These are phyloP conservation scores for Salix exigua DNA, from an alignment of 345 rosid species.

Conservation along the genomic window DNA sequence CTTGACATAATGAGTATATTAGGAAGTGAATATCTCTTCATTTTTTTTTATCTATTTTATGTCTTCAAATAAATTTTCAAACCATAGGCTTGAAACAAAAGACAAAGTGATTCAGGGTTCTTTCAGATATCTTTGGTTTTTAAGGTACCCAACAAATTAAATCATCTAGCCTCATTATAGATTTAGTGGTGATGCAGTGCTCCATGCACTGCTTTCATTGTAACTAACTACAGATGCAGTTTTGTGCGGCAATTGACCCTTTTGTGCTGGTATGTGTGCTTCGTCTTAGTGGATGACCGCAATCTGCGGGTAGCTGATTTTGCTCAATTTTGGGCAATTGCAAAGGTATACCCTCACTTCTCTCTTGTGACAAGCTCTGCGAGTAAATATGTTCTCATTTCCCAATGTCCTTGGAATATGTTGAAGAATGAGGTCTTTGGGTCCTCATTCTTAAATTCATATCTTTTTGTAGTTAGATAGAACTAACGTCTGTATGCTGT, in stretches of 20 bases:
- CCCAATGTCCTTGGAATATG: constrained; percentile 31
- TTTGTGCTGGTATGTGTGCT: constrained; percentile 94
- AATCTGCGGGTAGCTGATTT: constrained; percentile 99
- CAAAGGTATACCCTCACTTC: constrained; percentile 92
- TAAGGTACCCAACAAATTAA: constrained; percentile 35
- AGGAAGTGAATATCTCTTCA: constrained; percentile 13
- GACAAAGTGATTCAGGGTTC: constrained; percentile 19
- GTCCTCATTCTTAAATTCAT: constrained; percentile 22
- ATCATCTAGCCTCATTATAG: constrained; percentile 53
- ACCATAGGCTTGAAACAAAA: constrained; percentile 28
- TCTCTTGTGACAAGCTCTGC: constrained; percentile 45
- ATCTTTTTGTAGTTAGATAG: constrained; percentile 19
- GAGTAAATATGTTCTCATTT: constrained; percentile 32
- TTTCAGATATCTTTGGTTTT: constrained; percentile 21
- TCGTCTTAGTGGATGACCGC: constrained; percentile 99
- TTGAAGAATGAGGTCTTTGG: constrained; percentile 30
- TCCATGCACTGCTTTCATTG: constrained; percentile 70
- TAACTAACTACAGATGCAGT: constrained; percentile 97
- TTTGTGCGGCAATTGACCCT: constrained; percentile 96
- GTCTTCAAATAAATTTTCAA: constrained; percentile 14
- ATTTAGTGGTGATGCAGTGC: constrained; percentile 79
- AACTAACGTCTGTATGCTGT: constrained; percentile 7
- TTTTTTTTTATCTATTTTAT: neutral
- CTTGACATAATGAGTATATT: constrained; percentile 26
- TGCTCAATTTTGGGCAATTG: constrained; percentile 99